A percentile compares a stretch with the other conserved stretches of the same genome.
Evolutionary conservation across 2,329 filamentous ascomycete species (phyloP).

Genomic region (Ophiostoma himal-ulmi): DNA sequence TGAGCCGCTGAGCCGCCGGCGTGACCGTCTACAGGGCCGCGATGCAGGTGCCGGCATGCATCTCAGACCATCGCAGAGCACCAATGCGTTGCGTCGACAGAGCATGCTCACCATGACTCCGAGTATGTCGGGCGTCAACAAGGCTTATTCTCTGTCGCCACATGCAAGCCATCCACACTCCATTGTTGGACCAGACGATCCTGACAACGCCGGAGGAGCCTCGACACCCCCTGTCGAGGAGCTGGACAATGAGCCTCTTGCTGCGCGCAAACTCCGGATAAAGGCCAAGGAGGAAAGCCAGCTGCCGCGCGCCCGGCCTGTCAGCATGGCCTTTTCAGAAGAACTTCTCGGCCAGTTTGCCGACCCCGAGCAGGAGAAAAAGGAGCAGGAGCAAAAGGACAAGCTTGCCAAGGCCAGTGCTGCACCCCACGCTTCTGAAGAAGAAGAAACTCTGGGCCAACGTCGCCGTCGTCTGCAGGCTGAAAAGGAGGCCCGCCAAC

Average conservation of each 20-base stretch:
- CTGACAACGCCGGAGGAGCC: conserved; percentile 26
- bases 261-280: conserved; percentile 59
- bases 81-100: conserved; percentile 35
- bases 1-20: conserved; percentile 74
- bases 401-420: conserved; percentile 4
- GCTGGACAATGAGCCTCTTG: conserved; percentile 60
- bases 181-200: background rate
- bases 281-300: conserved; percentile 49
- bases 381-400: conserved; percentile 31
- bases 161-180: conserved; percentile 6
- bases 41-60: conserved; percentile 36
- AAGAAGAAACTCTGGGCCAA: conserved; percentile 74
- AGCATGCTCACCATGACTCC: conserved; percentile 42
- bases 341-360: conserved; percentile 64
- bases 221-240: conserved; percentile 42
- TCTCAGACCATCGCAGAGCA: conserved; percentile 23
- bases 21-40: conserved; percentile 66
- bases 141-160: conserved; percentile 24
- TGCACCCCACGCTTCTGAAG: conserved; percentile 37
- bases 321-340: conserved; percentile 60
- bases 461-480: conserved; percentile 67
- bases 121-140: conserved; percentile 21
- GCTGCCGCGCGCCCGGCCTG: conserved; percentile 50
- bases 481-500: conserved; percentile 57
- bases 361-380: conserved; percentile 38